A percentile compares a stretch with the other conserved stretches of the same genome.
phyloP scores from a whole-genome alignment of 2,329 filamentous ascomycete genomes.

The Tolypocladium pustulatum region DNA sequence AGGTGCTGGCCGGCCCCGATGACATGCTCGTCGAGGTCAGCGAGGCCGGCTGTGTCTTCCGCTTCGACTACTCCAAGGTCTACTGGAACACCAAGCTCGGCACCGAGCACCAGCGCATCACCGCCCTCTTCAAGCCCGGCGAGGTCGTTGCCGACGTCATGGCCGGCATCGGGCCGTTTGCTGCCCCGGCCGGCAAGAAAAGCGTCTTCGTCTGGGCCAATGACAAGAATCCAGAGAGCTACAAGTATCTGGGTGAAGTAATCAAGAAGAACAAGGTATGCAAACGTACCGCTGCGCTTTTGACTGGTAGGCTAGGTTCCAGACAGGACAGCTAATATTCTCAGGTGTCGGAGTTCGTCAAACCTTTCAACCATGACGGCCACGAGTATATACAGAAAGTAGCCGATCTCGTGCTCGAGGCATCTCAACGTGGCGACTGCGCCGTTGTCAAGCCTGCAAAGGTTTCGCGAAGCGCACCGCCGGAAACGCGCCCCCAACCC shows the following conservation, averaged over 20 bases:
- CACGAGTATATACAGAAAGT: constrained; percentile 66
- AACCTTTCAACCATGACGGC: constrained; percentile 73
- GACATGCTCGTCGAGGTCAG: constrained; percentile 75
- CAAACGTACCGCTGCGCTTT: not conserved
- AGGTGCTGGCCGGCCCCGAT: constrained; percentile 72
- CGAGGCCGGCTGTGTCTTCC: constrained; percentile 78
- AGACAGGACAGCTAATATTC: not conserved
- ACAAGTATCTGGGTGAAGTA: constrained; percentile 58
- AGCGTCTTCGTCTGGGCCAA: constrained; percentile 93
- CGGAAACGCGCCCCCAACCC: constrained; percentile 23
- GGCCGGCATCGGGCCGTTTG: constrained; percentile 94
- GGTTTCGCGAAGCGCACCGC: constrained; percentile 25
- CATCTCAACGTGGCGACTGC: constrained; percentile 39
- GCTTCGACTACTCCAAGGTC: constrained; percentile 89
- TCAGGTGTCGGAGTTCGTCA: constrained; percentile 58
- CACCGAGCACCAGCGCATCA: constrained; percentile 75
- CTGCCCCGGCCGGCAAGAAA: constrained; percentile 81
- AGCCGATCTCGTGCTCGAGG: constrained; percentile 47
- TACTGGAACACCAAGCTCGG: constrained; percentile 96
- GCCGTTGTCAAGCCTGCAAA: constrained; percentile 36
- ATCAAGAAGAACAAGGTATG: constrained; percentile 69
- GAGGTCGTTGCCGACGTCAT: constrained; percentile 94
- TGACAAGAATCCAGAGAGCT: constrained; percentile 89
- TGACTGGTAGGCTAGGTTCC: not conserved
- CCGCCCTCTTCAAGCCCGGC: constrained; percentile 65